phyloP scores from a whole-genome alignment of 2,329 filamentous ascomycete species.

The Pyrenochaeta sp. region DNA sequence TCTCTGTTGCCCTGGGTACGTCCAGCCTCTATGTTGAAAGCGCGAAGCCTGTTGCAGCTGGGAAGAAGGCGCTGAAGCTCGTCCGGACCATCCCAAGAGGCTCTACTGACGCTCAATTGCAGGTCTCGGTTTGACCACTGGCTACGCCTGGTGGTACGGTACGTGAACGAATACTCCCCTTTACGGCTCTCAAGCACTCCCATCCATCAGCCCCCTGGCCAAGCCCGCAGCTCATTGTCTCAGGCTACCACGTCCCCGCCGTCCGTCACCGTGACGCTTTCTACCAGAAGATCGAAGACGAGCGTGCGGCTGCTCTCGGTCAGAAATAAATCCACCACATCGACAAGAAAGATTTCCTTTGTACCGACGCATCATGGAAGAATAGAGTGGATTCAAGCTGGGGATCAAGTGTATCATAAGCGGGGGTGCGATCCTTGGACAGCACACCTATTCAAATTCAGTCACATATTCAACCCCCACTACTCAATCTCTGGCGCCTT shows the following conservation, averaged over 20 bases:
- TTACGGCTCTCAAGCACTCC: slow-evolving; percentile 2
- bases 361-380: slow-evolving; percentile 28
- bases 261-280: slow-evolving; percentile 69
- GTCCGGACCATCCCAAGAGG: slow-evolving; percentile 13
- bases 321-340: slow-evolving; percentile 38
- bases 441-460: slow-evolving; percentile 31
- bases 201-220: background rate
- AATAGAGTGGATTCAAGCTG: slow-evolving; percentile 34
- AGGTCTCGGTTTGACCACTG: slow-evolving; percentile 69
- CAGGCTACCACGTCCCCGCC: slow-evolving; percentile 70
- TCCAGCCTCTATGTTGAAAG: slow-evolving; percentile 18
- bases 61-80: slow-evolving; percentile 5
- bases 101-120: slow-evolving; percentile 31
- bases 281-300: slow-evolving; percentile 69
- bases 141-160: slow-evolving; percentile 74
- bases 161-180: slow-evolving; percentile 42
- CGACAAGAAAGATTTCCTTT: slow-evolving; percentile 35
- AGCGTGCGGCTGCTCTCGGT: slow-evolving; percentile 60
- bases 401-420: slow-evolving; percentile 42
- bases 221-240: slow-evolving; percentile 7
- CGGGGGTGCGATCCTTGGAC: slow-evolving; percentile 28
- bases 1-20: slow-evolving; percentile 71
- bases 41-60: slow-evolving; percentile 4
- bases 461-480: too few relatives aligned
- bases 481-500: too few relatives aligned